phyloP scores from a whole-genome alignment of 306 rosid species.

The Cucurbita argyrosperma region DNA sequence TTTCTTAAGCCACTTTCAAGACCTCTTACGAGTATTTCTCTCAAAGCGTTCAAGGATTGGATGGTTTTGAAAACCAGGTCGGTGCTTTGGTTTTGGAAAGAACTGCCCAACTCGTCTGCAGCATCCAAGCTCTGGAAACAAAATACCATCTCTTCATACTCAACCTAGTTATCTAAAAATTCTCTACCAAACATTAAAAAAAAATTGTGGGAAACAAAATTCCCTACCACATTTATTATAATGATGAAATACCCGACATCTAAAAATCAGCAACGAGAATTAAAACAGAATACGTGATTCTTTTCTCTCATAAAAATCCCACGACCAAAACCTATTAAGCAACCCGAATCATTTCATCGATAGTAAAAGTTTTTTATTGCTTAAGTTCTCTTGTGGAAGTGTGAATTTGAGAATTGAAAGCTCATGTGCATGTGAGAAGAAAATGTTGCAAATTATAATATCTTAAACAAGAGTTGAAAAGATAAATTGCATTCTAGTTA shows the following conservation, averaged over 20 bases:
- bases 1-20: conserved; percentile 97
- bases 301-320: neutral
- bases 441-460: neutral
- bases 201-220: neutral
- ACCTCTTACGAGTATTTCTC: conserved; percentile 60
- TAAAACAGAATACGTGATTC: neutral
- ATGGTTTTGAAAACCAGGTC: conserved; percentile 55
- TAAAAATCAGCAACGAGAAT: neutral
- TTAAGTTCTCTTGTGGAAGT: neutral
- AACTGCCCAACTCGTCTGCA: conserved; percentile 30
- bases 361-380: neutral
- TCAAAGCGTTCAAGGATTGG: conserved; percentile 57
- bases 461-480: neutral
- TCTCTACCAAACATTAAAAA: neutral
- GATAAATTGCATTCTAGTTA: neutral
- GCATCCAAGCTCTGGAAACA: conserved; percentile 62
- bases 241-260: too few relatives aligned
- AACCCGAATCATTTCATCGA: neutral
- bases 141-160: conserved; percentile 5
- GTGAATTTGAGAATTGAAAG: neutral
- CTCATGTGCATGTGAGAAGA: neutral
- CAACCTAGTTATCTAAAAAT: neutral
- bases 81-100: conserved; percentile 20
- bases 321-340: neutral
- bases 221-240: too few relatives aligned